Evolutionary conservation across 176 grass and related monocot species (phyloP), one percentile per base, ranked within the genome.

Genomic region (Ensete glaucum): DNA sequence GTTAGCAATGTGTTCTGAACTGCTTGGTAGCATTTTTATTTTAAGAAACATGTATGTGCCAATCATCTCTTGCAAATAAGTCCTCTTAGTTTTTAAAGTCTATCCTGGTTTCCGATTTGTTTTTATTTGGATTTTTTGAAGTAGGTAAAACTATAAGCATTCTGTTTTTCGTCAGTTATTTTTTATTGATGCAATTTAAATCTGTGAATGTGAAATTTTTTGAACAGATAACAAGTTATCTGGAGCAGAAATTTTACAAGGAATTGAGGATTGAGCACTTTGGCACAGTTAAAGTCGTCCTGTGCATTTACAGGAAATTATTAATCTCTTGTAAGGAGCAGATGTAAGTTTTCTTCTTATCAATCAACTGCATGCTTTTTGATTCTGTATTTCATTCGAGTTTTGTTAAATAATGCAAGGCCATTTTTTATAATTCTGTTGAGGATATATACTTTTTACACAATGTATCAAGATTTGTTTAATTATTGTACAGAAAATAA

Each of bases 301-400:
- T 91, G 84, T 66, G 87, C 77, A 98, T 98, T 82, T 98, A 93
- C 52, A 78, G 84, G 75, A 98, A 85, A 85, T 87, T 98, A 89
- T 88, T 89, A 88, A 77, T 80, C 81, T 93, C 94, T 87, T 98
- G 94, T 85, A 89, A 82, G 82, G 94, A 93, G 69, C 90, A 98
- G 82, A 81, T 98, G 94, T 93, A 88, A 98, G 87, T 88, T 88
- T 83, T 78, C 81, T 78, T 81, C 53, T 82, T 62, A 56, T 71
- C 52, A 77, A 76, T 26, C 29, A 72, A 80, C 52, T n/a, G 17
- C 66, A 24, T 76, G 73, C 74, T 81, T 81, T n/a, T n/a, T 78
- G 78, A 50, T 17, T 23, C 48, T 74, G 51, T 73, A 19, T 67
- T 23, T 57, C 22, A 2, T 22, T 12, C 29, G 53, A 14, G 50